These are phyloP conservation scores for Cordyceps sp. DNA, from an alignment of 2,329 filamentous ascomycete species.

Conservation along the genomic window DNA sequence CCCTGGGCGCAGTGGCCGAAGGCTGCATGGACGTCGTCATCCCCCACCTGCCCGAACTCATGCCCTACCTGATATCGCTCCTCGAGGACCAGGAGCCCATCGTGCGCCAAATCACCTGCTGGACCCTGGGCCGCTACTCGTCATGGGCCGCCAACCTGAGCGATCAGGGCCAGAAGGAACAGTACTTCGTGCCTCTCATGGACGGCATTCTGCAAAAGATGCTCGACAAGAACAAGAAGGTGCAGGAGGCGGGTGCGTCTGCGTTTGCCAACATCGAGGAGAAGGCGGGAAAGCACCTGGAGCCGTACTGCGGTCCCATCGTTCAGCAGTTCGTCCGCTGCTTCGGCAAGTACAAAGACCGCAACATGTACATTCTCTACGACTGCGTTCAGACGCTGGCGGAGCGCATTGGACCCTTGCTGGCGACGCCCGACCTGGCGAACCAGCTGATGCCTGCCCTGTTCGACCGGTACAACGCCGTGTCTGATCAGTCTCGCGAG, in stretches of 20 bases:
- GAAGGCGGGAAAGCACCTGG: slow-evolving; percentile 65
- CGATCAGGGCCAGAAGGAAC: slow-evolving; percentile 47
- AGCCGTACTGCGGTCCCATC: slow-evolving; percentile 79
- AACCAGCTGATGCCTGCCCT: slow-evolving; percentile 83
- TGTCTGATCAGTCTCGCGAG: slow-evolving; percentile 78
- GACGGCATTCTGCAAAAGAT: slow-evolving; percentile 87
- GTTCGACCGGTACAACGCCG: slow-evolving; percentile 72
- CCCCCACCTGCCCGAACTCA: slow-evolving; percentile 77
- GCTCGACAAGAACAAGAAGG: slow-evolving; percentile 94
- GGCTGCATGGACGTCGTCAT: slow-evolving; percentile 83
- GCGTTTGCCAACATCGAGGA: slow-evolving; percentile 94
- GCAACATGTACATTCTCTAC: slow-evolving; percentile 97
- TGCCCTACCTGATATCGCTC: slow-evolving; percentile 78
- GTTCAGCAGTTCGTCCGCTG: slow-evolving; percentile 83
- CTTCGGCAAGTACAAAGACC: slow-evolving; percentile 92
- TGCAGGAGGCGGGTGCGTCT: slow-evolving; percentile 89
- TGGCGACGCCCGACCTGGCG: slow-evolving; percentile 70
- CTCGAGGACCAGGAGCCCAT: slow-evolving; percentile 76
- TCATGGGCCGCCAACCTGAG: slow-evolving; percentile 71
- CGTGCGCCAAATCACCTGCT: slow-evolving; percentile 92
- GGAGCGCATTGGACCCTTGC: slow-evolving; percentile 68
- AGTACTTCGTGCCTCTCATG: slow-evolving; percentile 92
- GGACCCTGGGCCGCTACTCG: slow-evolving; percentile 89
- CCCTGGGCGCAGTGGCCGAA: slow-evolving; percentile 85
- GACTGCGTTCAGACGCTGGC: slow-evolving; percentile 96